Evolutionary conservation across 805 yeast genomes (phyloP).

Genomic region (Ogataea methylovora): DNA sequence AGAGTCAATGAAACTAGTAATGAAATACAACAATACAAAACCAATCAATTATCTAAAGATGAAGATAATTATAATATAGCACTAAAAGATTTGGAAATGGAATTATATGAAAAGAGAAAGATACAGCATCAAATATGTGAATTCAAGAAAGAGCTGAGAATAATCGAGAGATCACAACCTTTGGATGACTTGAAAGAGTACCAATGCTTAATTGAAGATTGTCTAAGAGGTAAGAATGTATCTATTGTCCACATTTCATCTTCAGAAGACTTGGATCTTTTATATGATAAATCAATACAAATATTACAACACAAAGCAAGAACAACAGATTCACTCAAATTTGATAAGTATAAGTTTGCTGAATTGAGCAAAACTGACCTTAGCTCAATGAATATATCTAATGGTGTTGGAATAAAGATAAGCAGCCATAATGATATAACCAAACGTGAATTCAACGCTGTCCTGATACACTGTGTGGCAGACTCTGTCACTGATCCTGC

Average conservation of each 20-base stretch:
- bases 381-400: too few relatives aligned
- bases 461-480: too few relatives aligned
- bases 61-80: slow-evolving; percentile 1
- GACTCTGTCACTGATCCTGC: too few relatives aligned
- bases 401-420: too few relatives aligned
- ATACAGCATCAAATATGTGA: slow-evolving; percentile 16
- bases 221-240: neutral
- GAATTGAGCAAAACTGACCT: too few relatives aligned
- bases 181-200: neutral
- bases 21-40: slow-evolving; percentile 6
- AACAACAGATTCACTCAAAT: too few relatives aligned
- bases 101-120: slow-evolving; percentile 13
- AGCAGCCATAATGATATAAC: too few relatives aligned
- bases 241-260: too few relatives aligned
- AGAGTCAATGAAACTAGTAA: slow-evolving; percentile 3
- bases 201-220: neutral
- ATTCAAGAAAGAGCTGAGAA: slow-evolving; percentile 10
- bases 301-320: neutral
- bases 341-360: too few relatives aligned
- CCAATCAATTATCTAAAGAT: slow-evolving; percentile 1
- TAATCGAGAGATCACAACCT: neutral
- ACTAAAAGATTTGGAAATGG: slow-evolving; percentile 4
- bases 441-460: too few relatives aligned
- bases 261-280: too few relatives aligned
- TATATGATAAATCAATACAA: neutral